Percentiles rank a stretch among this genome's conserved stretches.
Conservation (phyloP, 495 filamentous ascomycete species). For the Lasiosphaeriaceae sp. region DNA sequence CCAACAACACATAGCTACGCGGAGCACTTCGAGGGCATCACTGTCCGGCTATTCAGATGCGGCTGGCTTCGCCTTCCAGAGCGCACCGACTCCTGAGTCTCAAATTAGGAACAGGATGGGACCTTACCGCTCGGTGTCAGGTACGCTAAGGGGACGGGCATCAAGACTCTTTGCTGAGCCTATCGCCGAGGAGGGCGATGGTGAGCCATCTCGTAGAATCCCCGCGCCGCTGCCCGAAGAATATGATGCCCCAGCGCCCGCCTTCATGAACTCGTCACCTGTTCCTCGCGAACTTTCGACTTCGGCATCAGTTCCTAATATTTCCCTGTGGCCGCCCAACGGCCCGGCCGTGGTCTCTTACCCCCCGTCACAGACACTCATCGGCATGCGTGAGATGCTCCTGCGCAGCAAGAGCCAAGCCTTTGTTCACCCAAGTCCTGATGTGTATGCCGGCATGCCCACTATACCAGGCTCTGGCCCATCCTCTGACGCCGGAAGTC, state of each 20-base stretch:
- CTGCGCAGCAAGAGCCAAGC: constrained; percentile 47
- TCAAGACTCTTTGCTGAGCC: constrained; percentile 30
- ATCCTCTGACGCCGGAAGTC: constrained; percentile 27
- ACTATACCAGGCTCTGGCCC: constrained; percentile 21
- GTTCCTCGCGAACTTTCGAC: constrained; percentile 8
- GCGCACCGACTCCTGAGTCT: constrained; percentile 13
- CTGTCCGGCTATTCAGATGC: constrained; percentile 15
- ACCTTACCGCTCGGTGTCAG: constrained; percentile 20
- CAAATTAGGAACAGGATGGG: constrained; percentile 3
- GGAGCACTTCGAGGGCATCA: constrained; percentile 23
- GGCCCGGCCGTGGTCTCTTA: constrained; percentile 35
- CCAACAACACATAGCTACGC: constrained; percentile 7
- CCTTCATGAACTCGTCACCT: neutral
- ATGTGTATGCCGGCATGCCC: constrained; percentile 16
- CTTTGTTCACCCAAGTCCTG: constrained; percentile 1
- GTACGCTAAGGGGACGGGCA: constrained; percentile 12
- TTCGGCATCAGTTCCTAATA: constrained; percentile 14
- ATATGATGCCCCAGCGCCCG: neutral
- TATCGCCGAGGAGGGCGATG: constrained; percentile 35
- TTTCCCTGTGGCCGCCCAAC: constrained; percentile 15
- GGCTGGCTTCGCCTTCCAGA: neutral
- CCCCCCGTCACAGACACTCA: constrained; percentile 48
- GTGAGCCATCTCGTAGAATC: neutral
- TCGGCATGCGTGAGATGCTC: constrained; percentile 59
- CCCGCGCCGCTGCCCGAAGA: neutral